phyloP scores from a whole-genome alignment of 1,139 yeast species.

The Cylindricascospora bacillispora region DNA sequence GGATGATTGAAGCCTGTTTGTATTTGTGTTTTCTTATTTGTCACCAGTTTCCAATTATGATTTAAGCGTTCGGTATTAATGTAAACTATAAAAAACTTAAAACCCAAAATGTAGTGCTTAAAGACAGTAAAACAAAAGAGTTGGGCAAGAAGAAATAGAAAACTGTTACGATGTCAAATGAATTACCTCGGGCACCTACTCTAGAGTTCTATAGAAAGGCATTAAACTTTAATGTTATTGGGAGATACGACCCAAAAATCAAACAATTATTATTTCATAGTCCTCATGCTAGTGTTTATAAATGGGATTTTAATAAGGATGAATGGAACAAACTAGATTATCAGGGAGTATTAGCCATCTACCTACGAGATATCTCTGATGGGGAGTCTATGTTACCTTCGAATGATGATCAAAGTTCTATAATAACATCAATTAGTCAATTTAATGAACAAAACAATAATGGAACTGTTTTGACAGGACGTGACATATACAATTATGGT shows the following conservation, averaged over 20 bases:
- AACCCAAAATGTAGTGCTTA: no score
- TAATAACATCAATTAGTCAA: slow-evolving; percentile 1
- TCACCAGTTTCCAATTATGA: no score
- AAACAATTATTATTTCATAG: slow-evolving; percentile 64
- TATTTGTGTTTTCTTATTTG: no score
- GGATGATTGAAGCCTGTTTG: no score
- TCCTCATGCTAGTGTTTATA: slow-evolving; percentile 57
- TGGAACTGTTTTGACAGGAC: slow-evolving; percentile 16
- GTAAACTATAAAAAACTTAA: no score
- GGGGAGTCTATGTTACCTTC: slow-evolving; percentile 10
- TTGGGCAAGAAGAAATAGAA: no score
- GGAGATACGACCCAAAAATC: slow-evolving; percentile 70
- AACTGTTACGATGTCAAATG: no score
- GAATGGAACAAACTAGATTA: slow-evolving; percentile 71
- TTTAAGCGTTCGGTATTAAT: no score
- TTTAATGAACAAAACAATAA: slow-evolving; percentile 3
- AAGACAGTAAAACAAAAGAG: no score
- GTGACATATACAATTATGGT: slow-evolving; percentile 59
- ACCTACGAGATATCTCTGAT: slow-evolving; percentile 41
- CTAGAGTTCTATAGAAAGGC: slow-evolving; percentile 52
- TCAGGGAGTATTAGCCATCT: slow-evolving; percentile 74
- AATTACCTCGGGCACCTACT: no score
- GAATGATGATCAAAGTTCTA: slow-evolving; percentile 17
- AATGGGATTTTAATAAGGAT: slow-evolving; percentile 48
- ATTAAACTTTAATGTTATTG: slow-evolving; percentile 67